Base-by-base conservation (phyloP, 1,139 yeast species). In the Yamadazyma membranifaciens region DNA sequence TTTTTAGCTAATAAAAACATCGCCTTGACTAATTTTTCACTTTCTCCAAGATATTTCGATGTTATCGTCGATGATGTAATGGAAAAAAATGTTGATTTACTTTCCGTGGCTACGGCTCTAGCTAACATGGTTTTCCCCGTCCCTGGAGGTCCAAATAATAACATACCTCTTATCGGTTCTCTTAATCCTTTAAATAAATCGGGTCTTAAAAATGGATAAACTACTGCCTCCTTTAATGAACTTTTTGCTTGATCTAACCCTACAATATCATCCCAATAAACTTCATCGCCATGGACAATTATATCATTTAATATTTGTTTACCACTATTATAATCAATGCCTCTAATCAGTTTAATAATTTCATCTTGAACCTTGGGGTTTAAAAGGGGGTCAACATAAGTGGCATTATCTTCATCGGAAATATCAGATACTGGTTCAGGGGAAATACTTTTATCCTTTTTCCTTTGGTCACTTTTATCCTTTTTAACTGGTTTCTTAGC, bases 111-210 rank as follows among this genome's bases (percentile, higher is more conserved):
- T 7, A 92, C 98, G 0, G 98, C 98, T 49, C 97, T 72, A 0
- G 98, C 98, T 52, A 92, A 73, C 97, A 92, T 92, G 0, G 98
- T 92, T 54, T 92, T 92, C 47, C 98, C 98, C 0, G 98, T 92
- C 14, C 98, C 98, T 0, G 98, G 98, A 1, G 98, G 98, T 0
- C 98, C 98, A 68, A 92, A 92, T 27, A 92, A 66, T 22, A 92
- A 68, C 96, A 92, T 91, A 7, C 98, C 98, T 49, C 96, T 69
- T 0, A 96, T 95, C 1, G 98, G 98, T 60, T 92, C 98, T 50
- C 98, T 73, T 43, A 92, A 68, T 0, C 98, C 98, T 38, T 82
- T 78, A 56, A 92, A 92, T 46, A 92, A 68, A 62, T 92, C 98
- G 0, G 98, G 98, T 37, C 98, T 74, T 49, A 92, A 67, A 59